These are phyloP conservation scores for Penicillium antarcticum DNA, from an alignment of 495 filamentous ascomycete species.

Conservation along the genomic window DNA sequence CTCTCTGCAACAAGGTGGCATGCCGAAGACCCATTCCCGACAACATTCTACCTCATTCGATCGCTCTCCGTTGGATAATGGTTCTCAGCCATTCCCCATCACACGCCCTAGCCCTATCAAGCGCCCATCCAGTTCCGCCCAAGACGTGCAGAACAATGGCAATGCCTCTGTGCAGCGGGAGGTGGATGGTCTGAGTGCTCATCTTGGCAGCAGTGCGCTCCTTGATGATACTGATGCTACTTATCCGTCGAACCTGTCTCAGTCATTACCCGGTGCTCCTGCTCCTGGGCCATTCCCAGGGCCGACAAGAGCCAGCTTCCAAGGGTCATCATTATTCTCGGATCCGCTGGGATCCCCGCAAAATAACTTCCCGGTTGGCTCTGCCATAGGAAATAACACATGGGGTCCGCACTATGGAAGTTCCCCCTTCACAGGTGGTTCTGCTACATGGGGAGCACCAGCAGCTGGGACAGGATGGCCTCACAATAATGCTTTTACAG, in stretches of 20 bases:
- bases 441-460: slow-evolving; percentile 14
- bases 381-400: slow-evolving; percentile 32
- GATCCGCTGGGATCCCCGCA: slow-evolving; percentile 45
- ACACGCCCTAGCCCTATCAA: slow-evolving; percentile 83
- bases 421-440: slow-evolving; percentile 36
- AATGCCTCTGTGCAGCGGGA: slow-evolving; percentile 37
- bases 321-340: slow-evolving; percentile 47
- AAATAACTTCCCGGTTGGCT: slow-evolving; percentile 28
- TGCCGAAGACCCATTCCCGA: slow-evolving; percentile 54
- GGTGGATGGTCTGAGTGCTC: slow-evolving; percentile 71
- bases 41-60: slow-evolving; percentile 60
- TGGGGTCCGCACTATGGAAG: slow-evolving; percentile 46
- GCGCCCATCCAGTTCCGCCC: slow-evolving; percentile 75
- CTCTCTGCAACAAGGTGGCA: slow-evolving; percentile 29
- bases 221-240: slow-evolving; percentile 72
- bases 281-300: slow-evolving; percentile 31
- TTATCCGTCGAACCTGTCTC: slow-evolving; percentile 38
- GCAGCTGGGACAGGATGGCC: slow-evolving; percentile 47
- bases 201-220: slow-evolving; percentile 92
- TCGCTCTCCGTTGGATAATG: slow-evolving; percentile 40
- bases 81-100: slow-evolving; percentile 59
- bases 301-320: slow-evolving; percentile 44
- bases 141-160: slow-evolving; percentile 47
- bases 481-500: slow-evolving; percentile 46
- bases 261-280: slow-evolving; percentile 38